Evolutionary conservation across 2,329 filamentous ascomycete genomes (phyloP).

Genomic region (Microthyrium microscopicum): DNA sequence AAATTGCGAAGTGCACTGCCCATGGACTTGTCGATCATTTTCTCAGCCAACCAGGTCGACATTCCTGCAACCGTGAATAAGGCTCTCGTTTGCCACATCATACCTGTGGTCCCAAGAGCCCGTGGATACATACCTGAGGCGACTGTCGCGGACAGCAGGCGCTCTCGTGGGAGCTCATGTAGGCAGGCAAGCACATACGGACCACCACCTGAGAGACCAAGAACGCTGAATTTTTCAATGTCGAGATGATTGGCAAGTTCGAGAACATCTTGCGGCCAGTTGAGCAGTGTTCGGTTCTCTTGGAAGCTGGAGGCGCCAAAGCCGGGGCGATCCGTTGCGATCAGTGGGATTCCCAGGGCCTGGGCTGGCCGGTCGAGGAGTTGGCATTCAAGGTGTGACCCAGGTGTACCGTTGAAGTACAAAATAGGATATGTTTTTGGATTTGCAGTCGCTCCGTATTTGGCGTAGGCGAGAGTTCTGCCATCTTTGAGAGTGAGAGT

Average conservation of each 20-base stretch:
- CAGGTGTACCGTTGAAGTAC: conserved; percentile 28
- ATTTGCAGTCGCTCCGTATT: conserved; percentile 20
- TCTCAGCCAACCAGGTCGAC: conserved; percentile 9
- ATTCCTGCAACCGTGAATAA: conserved; percentile 15
- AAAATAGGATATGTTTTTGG: conserved; percentile 19
- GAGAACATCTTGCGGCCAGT: conserved; percentile 27
- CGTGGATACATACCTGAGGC: conserved; percentile 15
- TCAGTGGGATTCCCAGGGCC: conserved; percentile 21
- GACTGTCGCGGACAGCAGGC: conserved; percentile 14
- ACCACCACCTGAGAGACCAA: conserved; percentile 31
- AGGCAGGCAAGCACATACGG: conserved; percentile 30
- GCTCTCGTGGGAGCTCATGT: conserved; percentile 6
- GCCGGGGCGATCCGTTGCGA: conserved; percentile 28
- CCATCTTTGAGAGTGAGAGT: conserved; percentile 18
- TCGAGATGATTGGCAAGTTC: conserved; percentile 24
- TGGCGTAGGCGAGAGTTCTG: conserved; percentile 26
- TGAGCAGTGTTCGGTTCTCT: conserved; percentile 20
- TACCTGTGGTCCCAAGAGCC: conserved; percentile 14
- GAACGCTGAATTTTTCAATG: conserved; percentile 24
- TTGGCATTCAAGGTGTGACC: conserved; percentile 25
- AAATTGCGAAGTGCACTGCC: background rate
- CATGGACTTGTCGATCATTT: background rate
- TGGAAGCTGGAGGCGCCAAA: conserved; percentile 26
- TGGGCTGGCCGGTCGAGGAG: conserved; percentile 18
- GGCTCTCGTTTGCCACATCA: conserved; percentile 13